Evolutionary conservation across 1,284 basidiomycete genomes (phyloP).

Genomic region (Cutaneotrichosporon sp.): DNA sequence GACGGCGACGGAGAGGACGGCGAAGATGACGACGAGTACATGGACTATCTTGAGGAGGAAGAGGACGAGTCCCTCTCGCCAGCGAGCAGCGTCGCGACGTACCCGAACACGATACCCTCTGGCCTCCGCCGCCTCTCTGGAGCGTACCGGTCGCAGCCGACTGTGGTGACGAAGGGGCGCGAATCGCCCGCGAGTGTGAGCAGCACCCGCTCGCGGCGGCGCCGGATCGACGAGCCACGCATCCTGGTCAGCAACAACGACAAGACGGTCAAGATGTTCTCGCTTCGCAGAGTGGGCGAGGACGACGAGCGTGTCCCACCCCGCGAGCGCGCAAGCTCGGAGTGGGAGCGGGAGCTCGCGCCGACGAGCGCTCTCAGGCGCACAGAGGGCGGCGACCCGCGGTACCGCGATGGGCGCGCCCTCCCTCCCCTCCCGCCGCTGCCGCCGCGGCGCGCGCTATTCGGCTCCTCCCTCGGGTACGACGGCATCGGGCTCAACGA

Average conservation of each 20-base stretch:
- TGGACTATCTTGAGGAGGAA: constrained; percentile 20
- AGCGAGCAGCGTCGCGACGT: constrained; percentile 42
- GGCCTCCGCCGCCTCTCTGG: constrained; percentile 26
- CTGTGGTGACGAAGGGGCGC: constrained; percentile 25
- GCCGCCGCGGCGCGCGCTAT: constrained; percentile 15
- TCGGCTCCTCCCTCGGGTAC: constrained; percentile 17
- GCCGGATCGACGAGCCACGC: constrained; percentile 40
- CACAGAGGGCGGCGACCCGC: constrained; percentile 11
- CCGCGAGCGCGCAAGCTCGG: not conserved
- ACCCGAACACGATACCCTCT: constrained; percentile 51
- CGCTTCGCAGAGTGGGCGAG: constrained; percentile 24
- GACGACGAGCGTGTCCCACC: not conserved
- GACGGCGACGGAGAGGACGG: constrained; percentile 19
- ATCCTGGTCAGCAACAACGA: constrained; percentile 53
- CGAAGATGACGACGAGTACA: constrained; percentile 24
- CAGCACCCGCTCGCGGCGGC: not conserved
- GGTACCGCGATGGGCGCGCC: constrained; percentile 5
- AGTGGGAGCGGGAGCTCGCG: not conserved
- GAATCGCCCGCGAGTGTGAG: not conserved
- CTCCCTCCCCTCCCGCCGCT: not conserved
- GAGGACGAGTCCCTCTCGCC: constrained; percentile 15
- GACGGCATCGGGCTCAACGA: constrained; percentile 23
- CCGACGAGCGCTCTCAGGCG: constrained; percentile 19
- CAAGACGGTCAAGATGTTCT: constrained; percentile 51
- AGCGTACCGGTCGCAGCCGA: constrained; percentile 23